Evolutionary conservation across 345 rosid species (phyloP).

Genomic region (rapeseed (Brassica napus)): DNA sequence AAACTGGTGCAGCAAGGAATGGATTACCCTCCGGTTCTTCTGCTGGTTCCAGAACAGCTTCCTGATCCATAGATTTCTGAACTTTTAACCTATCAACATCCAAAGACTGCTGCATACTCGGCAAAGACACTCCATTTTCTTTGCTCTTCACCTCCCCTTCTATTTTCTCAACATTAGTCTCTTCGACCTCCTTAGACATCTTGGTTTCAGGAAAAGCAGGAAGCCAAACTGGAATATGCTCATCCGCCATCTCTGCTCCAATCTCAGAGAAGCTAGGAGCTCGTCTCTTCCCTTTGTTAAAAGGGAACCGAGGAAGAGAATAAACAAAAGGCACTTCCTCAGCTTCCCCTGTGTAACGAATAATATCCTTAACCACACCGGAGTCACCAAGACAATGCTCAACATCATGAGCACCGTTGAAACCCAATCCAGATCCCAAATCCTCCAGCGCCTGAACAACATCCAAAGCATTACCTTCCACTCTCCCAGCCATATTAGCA

Average conservation of each 20-base stretch:
- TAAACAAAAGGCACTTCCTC: slow-evolving; percentile 63
- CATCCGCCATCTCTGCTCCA: slow-evolving; percentile 67
- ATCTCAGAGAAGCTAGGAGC: slow-evolving; percentile 51
- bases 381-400: slow-evolving; percentile 67
- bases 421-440: slow-evolving; percentile 62
- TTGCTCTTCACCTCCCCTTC: slow-evolving; percentile 38
- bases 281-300: slow-evolving; percentile 53
- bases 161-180: slow-evolving; percentile 32
- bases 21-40: slow-evolving; percentile 54
- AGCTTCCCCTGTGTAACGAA: slow-evolving; percentile 59
- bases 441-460: slow-evolving; percentile 75
- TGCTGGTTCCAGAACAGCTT: slow-evolving; percentile 42
- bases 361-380: slow-evolving; percentile 61
- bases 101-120: slow-evolving; percentile 47
- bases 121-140: slow-evolving; percentile 41
- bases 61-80: slow-evolving; percentile 42
- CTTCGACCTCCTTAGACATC: slow-evolving; percentile 35
- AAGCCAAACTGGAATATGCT: slow-evolving; percentile 83
- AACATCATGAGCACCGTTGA: slow-evolving; percentile 59
- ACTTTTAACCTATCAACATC: slow-evolving; percentile 50
- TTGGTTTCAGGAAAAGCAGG: slow-evolving; percentile 72
- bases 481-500: slow-evolving; percentile 73
- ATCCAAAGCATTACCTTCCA: slow-evolving; percentile 63
- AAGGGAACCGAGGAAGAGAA: slow-evolving; percentile 63
- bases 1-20: slow-evolving; percentile 72